Base-by-base conservation (phyloP, 2,329 filamentous ascomycete species). In the Leptosphaerulina australis region DNA sequence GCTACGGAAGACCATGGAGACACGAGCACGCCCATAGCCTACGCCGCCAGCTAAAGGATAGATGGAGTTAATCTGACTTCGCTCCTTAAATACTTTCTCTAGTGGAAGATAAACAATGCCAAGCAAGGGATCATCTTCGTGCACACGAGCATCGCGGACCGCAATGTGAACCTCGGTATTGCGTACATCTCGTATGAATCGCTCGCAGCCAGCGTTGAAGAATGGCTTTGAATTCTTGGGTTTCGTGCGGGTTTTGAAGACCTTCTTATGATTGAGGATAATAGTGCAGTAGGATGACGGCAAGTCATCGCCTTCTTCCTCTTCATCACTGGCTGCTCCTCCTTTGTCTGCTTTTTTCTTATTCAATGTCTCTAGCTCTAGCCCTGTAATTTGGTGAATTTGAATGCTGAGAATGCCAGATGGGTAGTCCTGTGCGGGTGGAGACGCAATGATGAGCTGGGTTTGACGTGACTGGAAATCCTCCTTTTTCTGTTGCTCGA, bases 141-240 rank as follows among this genome's bases (percentile, higher is more conserved):
- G 82, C 17, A 88, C 77, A 4, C 87, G 79, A 15, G 83, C 77
- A 64, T 91, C 88, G 9, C 86, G 81, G 1, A 90, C 86, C 1
- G 81, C 78, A 22, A 91, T 74, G 56, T 88, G 85, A 24, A 90
- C 77, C 66, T 90, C 87, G 1, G 85, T 81, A 10, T 79, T 83
- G 12, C 76, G 77, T 81, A 87, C 90, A 65, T 91, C 84, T 10
- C 83, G 77, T 29, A 91, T 79, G 56, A 90, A 89, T 4, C 86
- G 81, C 67, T 91, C 88, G 2, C 84, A 88, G 5, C 86, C 86
- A 2, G 88, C 88, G 57, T 91, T 91, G 77, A 88, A 91, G 70
- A 90, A 91, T 0, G 88, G 88, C 61, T 89, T 90, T 0, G 84
- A 81, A 55, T 90, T 90, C 73, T 90, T 89, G 1, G 88, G 88